These are phyloP conservation scores for Westerdykella ornata DNA, from an alignment of 2,329 filamentous ascomycete genomes.

Conservation along the genomic window DNA sequence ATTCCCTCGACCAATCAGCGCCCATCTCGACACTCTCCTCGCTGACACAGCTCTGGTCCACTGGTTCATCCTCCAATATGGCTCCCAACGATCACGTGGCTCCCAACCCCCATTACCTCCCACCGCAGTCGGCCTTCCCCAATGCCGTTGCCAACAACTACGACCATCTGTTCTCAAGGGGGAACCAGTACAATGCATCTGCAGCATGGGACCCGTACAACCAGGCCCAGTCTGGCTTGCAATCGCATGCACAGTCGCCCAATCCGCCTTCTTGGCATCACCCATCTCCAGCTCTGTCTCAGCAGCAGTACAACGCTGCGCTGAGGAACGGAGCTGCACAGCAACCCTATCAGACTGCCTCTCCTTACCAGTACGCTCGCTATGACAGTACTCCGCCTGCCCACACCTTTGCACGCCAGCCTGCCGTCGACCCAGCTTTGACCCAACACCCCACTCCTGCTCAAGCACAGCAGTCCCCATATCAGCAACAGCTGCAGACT, in stretches of 20 bases:
- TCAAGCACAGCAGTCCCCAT: slow-evolving; percentile 29
- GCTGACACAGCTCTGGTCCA: slow-evolving; percentile 8
- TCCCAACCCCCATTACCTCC: slow-evolving; percentile 22
- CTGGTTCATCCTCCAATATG: too few relatives aligned
- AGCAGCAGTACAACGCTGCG: slow-evolving; percentile 20
- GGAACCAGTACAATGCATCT: slow-evolving; percentile 25
- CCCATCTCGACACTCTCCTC: slow-evolving; percentile 6
- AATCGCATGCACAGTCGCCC: slow-evolving; percentile 9
- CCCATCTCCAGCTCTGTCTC: slow-evolving; percentile 13
- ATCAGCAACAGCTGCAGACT: slow-evolving; percentile 21
- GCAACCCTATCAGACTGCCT: slow-evolving; percentile 23
- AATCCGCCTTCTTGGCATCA: slow-evolving; percentile 22
- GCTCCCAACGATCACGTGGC: slow-evolving; percentile 35
- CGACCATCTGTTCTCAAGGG: slow-evolving; percentile 22
- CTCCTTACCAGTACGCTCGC: slow-evolving; percentile 31
- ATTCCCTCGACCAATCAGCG: slow-evolving; percentile 23
- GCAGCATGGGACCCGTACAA: slow-evolving; percentile 28
- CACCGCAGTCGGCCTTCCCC: slow-evolving; percentile 20
- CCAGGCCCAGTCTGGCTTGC: slow-evolving; percentile 16
- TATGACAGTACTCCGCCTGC: slow-evolving; percentile 21
- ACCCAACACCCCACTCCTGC: slow-evolving; percentile 18
- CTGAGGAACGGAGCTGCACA: slow-evolving; percentile 2
- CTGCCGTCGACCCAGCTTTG: slow-evolving; percentile 25
- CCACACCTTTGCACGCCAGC: slow-evolving; percentile 19
- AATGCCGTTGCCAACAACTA: slow-evolving; percentile 12